Conservation (phyloP, 371 early-diverging fungal genomes). For the Mucor piriformis region DNA sequence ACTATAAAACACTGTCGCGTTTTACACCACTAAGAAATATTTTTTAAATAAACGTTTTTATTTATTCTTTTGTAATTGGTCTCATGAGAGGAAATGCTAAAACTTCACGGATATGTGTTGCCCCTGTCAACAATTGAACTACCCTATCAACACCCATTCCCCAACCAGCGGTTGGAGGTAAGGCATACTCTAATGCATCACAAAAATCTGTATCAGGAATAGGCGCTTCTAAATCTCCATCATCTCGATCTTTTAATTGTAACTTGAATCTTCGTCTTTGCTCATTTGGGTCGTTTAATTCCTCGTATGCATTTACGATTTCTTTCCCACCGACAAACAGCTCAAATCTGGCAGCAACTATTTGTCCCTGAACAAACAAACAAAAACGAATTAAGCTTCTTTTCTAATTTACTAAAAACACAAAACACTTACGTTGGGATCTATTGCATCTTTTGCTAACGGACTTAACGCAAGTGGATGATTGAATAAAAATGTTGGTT, state of each 20-base stretch:
- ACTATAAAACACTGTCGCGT: slow-evolving; percentile 5
- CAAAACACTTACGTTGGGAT: slow-evolving; percentile 30
- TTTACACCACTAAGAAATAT: neutral
- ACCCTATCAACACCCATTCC: slow-evolving; percentile 98
- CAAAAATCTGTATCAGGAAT: slow-evolving; percentile 86
- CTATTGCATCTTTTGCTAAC: slow-evolving; percentile 78
- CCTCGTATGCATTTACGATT: slow-evolving; percentile 98
- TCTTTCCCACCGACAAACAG: slow-evolving; percentile 93
- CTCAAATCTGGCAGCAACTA: slow-evolving; percentile 87
- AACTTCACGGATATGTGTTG: slow-evolving; percentile 89
- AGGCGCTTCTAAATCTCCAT: slow-evolving; percentile 88
- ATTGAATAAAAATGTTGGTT: slow-evolving; percentile 93
- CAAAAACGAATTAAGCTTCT: slow-evolving; percentile 5
- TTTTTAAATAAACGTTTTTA: neutral
- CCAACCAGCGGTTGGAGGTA: slow-evolving; percentile 99
- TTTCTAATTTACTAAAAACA: neutral
- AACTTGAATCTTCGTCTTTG: slow-evolving; percentile 86
- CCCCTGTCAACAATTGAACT: slow-evolving; percentile 85
- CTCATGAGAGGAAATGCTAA: slow-evolving; percentile 84
- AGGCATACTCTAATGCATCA: slow-evolving; percentile 90
- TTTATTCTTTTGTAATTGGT: slow-evolving; percentile 4
- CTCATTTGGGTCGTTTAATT: slow-evolving; percentile 98
- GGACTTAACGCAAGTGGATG: slow-evolving; percentile 96
- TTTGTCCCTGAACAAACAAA: slow-evolving; percentile 32
- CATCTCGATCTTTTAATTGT: slow-evolving; percentile 68